These are phyloP conservation scores for Protomyces macrosporus DNA, from an alignment of 1,139 yeast genomes.

Conservation along the genomic window DNA sequence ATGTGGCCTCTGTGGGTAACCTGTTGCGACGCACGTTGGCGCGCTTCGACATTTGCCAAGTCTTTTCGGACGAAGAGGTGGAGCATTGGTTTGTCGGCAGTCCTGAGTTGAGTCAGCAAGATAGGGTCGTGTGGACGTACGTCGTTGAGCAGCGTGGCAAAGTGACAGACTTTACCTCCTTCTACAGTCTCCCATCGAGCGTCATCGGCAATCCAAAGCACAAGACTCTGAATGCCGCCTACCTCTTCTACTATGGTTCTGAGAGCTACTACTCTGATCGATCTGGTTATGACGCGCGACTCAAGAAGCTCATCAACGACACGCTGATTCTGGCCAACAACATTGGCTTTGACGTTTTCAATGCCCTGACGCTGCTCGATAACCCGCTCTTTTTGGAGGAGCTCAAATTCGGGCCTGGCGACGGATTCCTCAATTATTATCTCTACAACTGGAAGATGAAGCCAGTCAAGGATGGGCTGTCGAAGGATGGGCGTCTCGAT, in stretches of 20 bases:
- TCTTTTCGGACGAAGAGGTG: conserved; percentile 64
- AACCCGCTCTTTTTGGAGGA: conserved; percentile 75
- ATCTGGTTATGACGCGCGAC: conserved; percentile 50
- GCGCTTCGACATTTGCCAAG: conserved; percentile 68
- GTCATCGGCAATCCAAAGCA: conserved; percentile 67
- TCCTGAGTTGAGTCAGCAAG: conserved; percentile 32
- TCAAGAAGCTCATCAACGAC: conserved; percentile 59
- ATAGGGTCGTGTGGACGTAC: conserved; percentile 63
- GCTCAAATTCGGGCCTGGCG: conserved; percentile 88
- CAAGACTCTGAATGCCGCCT: conserved; percentile 74
- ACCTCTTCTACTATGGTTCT: conserved; percentile 83
- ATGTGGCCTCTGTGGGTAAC: conserved; percentile 57
- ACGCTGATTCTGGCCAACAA: conserved; percentile 69
- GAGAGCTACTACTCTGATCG: conserved; percentile 45
- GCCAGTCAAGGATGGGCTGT: conserved; percentile 24
- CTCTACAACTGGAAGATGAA: conserved; percentile 76
- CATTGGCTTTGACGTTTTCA: conserved; percentile 77
- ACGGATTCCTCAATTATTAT: conserved; percentile 84
- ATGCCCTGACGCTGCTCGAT: conserved; percentile 86
- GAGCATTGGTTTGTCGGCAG: conserved; percentile 74
- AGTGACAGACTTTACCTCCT: conserved; percentile 84
- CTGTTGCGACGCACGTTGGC: conserved; percentile 59
- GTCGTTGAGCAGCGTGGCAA: conserved; percentile 67
- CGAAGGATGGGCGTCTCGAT: conserved; percentile 17
- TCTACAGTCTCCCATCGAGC: conserved; percentile 80